A percentile compares a stretch with the other conserved stretches of the same genome.
Evolutionary conservation across 2,329 filamentous ascomycete species (phyloP).

Genomic region (Hypomyces perniciosus): DNA sequence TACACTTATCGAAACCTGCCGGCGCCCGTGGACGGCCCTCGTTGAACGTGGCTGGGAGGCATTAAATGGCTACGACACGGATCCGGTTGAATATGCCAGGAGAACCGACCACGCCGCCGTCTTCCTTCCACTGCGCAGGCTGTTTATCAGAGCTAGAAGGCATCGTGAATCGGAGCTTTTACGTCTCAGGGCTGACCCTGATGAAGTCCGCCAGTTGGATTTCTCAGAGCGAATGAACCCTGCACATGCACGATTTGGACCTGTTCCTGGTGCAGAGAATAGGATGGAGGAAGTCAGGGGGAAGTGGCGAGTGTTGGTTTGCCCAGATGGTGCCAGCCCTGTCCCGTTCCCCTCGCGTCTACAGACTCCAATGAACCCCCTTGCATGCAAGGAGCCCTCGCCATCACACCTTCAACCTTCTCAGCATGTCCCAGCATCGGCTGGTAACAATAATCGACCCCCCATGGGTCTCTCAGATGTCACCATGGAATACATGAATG

Average conservation of each 20-base stretch:
- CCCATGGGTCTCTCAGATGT: slow-evolving; percentile 23
- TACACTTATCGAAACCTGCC: slow-evolving; percentile 40
- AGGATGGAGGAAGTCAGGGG: slow-evolving; percentile 41
- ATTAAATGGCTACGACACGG: slow-evolving; percentile 33
- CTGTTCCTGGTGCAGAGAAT: slow-evolving; percentile 41
- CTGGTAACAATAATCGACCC: slow-evolving; percentile 10
- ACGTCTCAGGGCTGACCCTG: slow-evolving; percentile 42
- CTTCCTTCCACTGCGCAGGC: slow-evolving; percentile 48
- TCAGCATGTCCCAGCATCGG: background rate
- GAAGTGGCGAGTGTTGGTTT: slow-evolving; percentile 47
- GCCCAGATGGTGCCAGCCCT: slow-evolving; percentile 23
- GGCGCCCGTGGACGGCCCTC: slow-evolving; percentile 43
- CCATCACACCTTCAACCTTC: background rate
- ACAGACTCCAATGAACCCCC: slow-evolving; percentile 1
- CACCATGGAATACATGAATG: slow-evolving; percentile 31
- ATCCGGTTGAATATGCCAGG: slow-evolving; percentile 39
- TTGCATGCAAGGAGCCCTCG: background rate
- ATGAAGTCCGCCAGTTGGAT: slow-evolving; percentile 45
- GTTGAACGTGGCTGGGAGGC: slow-evolving; percentile 46
- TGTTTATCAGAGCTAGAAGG: slow-evolving; percentile 46
- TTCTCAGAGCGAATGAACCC: slow-evolving; percentile 40
- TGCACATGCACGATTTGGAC: slow-evolving; percentile 41
- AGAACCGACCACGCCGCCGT: slow-evolving; percentile 42
- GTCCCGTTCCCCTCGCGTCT: slow-evolving; percentile 8
- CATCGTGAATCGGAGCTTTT: slow-evolving; percentile 47